phyloP scores from a whole-genome alignment of 2,329 filamentous ascomycete genomes.

The Colletotrichum sansevieriae region DNA sequence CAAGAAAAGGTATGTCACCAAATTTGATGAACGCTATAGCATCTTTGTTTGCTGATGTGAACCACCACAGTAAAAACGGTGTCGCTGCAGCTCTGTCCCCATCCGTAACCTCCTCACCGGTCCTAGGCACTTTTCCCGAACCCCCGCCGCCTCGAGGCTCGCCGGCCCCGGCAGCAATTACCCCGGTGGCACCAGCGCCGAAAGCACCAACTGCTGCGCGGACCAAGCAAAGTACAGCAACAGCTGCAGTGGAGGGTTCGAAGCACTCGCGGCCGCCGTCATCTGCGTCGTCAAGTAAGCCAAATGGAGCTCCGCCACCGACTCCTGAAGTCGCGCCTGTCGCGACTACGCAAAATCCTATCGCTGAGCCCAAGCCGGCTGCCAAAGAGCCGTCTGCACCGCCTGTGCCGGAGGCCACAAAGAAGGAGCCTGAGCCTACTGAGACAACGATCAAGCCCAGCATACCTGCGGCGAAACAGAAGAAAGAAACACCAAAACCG shows the following conservation, averaged over 20 bases:
- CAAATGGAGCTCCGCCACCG: constrained; percentile 63
- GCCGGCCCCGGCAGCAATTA: constrained; percentile 64
- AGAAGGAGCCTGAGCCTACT: constrained; percentile 46
- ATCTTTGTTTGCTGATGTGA: constrained; percentile 35
- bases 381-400: constrained; percentile 47
- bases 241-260: constrained; percentile 67
- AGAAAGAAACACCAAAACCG: constrained; percentile 58
- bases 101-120: constrained; percentile 80
- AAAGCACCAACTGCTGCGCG: constrained; percentile 71
- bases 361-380: constrained; percentile 26
- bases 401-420: constrained; percentile 31
- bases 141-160: constrained; percentile 66
- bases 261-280: constrained; percentile 68
- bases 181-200: constrained; percentile 22
- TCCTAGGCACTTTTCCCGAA: constrained; percentile 77
- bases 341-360: constrained; percentile 32
- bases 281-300: constrained; percentile 66
- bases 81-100: constrained; percentile 70
- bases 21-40: too few species aligned
- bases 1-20: constrained; percentile 77
- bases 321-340: constrained; percentile 54
- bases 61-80: constrained; percentile 50
- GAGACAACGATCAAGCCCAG: constrained; percentile 45
- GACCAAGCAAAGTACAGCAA: constrained; percentile 80
- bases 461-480: constrained; percentile 49